These are phyloP conservation scores for Annulohypoxylon nitens DNA, from an alignment of 495 filamentous ascomycete genomes.

Conservation along the genomic window DNA sequence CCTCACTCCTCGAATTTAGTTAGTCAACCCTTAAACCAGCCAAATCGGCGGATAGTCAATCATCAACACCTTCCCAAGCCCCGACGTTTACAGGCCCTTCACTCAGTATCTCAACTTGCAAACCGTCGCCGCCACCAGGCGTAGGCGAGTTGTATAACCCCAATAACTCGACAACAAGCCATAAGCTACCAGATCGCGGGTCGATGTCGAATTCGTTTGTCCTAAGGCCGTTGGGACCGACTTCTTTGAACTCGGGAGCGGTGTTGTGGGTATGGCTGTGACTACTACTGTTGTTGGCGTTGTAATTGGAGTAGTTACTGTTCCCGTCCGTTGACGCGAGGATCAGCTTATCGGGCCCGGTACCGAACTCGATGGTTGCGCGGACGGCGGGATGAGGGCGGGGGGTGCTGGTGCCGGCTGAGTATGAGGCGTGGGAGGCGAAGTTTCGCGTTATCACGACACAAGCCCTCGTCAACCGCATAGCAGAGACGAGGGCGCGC, in stretches of 20 bases:
- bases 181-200: slow-evolving; percentile 70
- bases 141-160: slow-evolving; percentile 52
- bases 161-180: slow-evolving; percentile 84
- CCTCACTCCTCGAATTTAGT: too few relatives aligned
- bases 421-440: not conserved
- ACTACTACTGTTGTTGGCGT: slow-evolving; percentile 13
- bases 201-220: slow-evolving; percentile 78
- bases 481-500: slow-evolving; percentile 63
- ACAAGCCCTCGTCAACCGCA: slow-evolving; percentile 70
- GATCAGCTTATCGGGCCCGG: slow-evolving; percentile 73
- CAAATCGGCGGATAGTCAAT: slow-evolving; percentile 27
- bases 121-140: slow-evolving; percentile 64
- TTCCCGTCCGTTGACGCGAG: slow-evolving; percentile 66
- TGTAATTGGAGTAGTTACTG: slow-evolving; percentile 22
- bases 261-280: not conserved
- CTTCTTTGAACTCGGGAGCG: slow-evolving; percentile 77
- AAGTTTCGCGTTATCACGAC: slow-evolving; percentile 55
- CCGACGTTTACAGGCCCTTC: slow-evolving; percentile 75
- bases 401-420: slow-evolving; percentile 39
- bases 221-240: slow-evolving; percentile 71
- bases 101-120: slow-evolving; percentile 76
- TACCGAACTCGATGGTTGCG: slow-evolving; percentile 74
- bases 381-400: slow-evolving; percentile 66
- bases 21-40: too few relatives aligned
- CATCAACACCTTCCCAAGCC: slow-evolving; percentile 61